phyloP scores from a whole-genome alignment of 257 asterid genomes.

The Primulina huaijiensis region DNA sequence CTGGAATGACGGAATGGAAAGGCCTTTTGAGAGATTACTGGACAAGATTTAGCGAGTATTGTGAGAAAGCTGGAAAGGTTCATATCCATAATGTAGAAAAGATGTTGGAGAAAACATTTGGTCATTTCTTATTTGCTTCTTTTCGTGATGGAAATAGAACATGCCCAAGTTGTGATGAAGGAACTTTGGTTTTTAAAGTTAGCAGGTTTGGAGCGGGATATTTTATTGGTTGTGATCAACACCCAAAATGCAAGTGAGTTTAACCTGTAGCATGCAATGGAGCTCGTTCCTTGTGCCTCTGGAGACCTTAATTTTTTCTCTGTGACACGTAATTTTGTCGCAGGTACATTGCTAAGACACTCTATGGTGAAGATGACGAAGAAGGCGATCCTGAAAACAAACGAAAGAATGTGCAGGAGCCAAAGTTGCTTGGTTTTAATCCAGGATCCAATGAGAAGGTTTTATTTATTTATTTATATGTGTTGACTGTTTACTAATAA shows the following conservation, averaged over 20 bases:
- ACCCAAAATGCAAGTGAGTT: slow-evolving; percentile 93
- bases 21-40: slow-evolving; percentile 92
- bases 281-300: slow-evolving; percentile 7
- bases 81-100: slow-evolving; percentile 91
- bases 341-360: slow-evolving; percentile 83
- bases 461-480: slow-evolving; percentile 3
- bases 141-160: slow-evolving; percentile 61
- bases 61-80: slow-evolving; percentile 54
- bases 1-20: slow-evolving; percentile 93
- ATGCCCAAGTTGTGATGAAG: slow-evolving; percentile 81
- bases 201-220: slow-evolving; percentile 90
- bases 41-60: slow-evolving; percentile 86
- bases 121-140: slow-evolving; percentile 67
- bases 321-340: slow-evolving; percentile 16
- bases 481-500: slow-evolving; percentile 11
- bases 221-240: slow-evolving; percentile 92
- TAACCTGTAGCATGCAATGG: neutral
- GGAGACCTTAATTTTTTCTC: neutral
- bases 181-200: slow-evolving; percentile 81
- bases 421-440: slow-evolving; percentile 67
- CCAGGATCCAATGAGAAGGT: slow-evolving; percentile 84
- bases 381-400: slow-evolving; percentile 35
- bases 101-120: slow-evolving; percentile 83
- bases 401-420: slow-evolving; percentile 48
- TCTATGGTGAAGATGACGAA: slow-evolving; percentile 72